Base-by-base conservation (phyloP, 768 basidiomycete genomes). In the Boletus bicolor region DNA sequence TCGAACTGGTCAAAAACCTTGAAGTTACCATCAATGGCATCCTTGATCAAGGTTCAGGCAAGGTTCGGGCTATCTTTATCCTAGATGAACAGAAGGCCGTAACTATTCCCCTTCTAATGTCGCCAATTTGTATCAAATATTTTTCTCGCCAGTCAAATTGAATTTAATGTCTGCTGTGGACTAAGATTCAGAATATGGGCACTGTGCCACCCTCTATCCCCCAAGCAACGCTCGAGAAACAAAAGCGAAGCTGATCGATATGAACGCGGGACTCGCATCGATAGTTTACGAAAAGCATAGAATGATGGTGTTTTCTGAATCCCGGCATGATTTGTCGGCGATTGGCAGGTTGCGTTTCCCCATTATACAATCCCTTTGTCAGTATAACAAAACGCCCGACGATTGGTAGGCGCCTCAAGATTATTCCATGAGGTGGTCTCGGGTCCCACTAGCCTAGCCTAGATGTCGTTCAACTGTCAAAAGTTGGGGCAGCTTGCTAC, bases 211-310 rank as follows among this genome's bases (percentile, higher is more conserved):
- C 36, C 53, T 64, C 51, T 68, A 62, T 54, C 50, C 48, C 54
- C 60, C 38, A 35, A 42, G 47, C 24, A 44, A 49, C 44, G 41
- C 43, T 35, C 5, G 78, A 76, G 17, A 80, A 78, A 48, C 84
- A 83, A 75, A 84, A 78, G 44, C 14, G 7, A 79, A 76, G 41
- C 79, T 28, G 80, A 59, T 64, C 54, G 62, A 70, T 66, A 72
- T 68, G 70, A 70, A 49, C 58, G 70, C 59, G 65, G 42, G 70
- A 66, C 21, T 24, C 21, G 21, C 44, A 60, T 62, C 45, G 51
- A 59, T 60, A n/a, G 24, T 39, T 38, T 54, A 67, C 57, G 53
- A 54, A 49, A 57, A 28, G 38, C 35, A 45, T 39, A 6, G 32
- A 17, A 44, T 37, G 17, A 44, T 43, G 28, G 11, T 24, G 28